phyloP scores from a whole-genome alignment of 2,329 filamentous ascomycete genomes.

The Hirsutella minnesotensis region DNA sequence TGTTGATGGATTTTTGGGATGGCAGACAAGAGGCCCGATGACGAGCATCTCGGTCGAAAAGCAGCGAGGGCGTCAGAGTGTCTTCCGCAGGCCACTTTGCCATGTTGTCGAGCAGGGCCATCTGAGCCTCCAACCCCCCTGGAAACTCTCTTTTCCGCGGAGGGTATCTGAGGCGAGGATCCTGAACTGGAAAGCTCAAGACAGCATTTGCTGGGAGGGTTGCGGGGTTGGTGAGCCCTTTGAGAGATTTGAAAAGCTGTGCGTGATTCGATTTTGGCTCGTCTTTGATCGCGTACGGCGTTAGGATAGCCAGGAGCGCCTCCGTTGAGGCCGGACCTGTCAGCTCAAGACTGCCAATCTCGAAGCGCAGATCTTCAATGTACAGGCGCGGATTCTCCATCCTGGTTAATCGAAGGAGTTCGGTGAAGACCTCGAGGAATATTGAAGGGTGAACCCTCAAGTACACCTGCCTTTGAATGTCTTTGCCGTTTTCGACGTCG shows the following conservation, averaged over 20 bases:
- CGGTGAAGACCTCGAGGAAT: constrained; percentile 57
- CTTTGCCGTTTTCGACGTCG: constrained; percentile 7
- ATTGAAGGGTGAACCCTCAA: constrained; percentile 75
- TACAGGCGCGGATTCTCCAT: constrained; percentile 49
- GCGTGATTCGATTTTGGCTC: constrained; percentile 26
- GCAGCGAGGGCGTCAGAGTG: constrained; percentile 28
- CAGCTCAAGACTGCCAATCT: constrained; percentile 48
- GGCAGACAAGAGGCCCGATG: constrained; percentile 54
- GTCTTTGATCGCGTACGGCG: constrained; percentile 28
- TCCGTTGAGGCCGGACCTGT: constrained; percentile 66
- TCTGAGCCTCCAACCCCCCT: constrained; percentile 22
- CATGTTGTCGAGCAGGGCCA: constrained; percentile 45
- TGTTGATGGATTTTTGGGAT: constrained; percentile 71
- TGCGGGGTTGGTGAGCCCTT: constrained; percentile 53
- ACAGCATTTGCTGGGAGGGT: constrained; percentile 58
- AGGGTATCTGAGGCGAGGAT: constrained; percentile 73
- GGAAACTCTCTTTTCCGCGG: constrained; percentile 42
- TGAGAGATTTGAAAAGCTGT: constrained; percentile 37
- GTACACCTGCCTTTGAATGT: constrained; percentile 37
- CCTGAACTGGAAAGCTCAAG: constrained; percentile 60
- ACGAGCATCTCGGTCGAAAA: constrained; percentile 61
- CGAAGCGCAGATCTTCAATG: constrained; percentile 58
- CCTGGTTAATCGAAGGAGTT: constrained; percentile 45
- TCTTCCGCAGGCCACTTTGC: constrained; percentile 57
- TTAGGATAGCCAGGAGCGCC: constrained; percentile 57